Percentiles rank a stretch among this genome's conserved stretches.
Evolutionary conservation across 1,284 basidiomycete genomes (phyloP).

Genomic region (Ceratorhiza oryzae-sativae): DNA sequence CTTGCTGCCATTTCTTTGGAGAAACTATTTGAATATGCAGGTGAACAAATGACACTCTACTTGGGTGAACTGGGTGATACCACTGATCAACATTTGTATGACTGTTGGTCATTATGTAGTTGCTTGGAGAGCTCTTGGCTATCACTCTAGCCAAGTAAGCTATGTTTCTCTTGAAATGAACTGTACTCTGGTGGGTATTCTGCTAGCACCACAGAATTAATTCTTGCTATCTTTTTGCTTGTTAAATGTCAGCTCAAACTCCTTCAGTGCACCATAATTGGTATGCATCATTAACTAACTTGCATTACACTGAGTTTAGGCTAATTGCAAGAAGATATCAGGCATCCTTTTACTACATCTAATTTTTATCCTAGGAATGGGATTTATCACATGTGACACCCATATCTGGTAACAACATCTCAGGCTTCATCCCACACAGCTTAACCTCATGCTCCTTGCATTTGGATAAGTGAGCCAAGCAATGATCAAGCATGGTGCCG

Average conservation of each 20-base stretch:
- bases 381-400: no score
- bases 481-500: no score
- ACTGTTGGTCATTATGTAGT: conserved; percentile 42
- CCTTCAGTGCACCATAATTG: conserved; percentile 66
- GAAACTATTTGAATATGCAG: conserved; percentile 65
- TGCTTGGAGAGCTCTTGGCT: conserved; percentile 63
- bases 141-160: conserved; percentile 67
- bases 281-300: conserved; percentile 48
- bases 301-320: neutral
- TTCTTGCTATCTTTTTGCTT: conserved; percentile 69
- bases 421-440: no score
- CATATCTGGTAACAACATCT: no score
- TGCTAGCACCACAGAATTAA: conserved; percentile 60
- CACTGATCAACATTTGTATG: neutral
- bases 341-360: no score
- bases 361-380: no score
- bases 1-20: conserved; percentile 65
- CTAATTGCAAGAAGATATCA: no score
- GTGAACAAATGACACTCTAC: conserved; percentile 67
- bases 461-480: no score
- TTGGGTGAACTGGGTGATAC: conserved; percentile 11
- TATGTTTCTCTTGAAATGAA: neutral
- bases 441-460: no score
- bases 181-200: neutral
- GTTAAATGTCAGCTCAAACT: conserved; percentile 62